Conservation (phyloP, 106 monocot genomes). For the Dioscorea dumetorum region DNA sequence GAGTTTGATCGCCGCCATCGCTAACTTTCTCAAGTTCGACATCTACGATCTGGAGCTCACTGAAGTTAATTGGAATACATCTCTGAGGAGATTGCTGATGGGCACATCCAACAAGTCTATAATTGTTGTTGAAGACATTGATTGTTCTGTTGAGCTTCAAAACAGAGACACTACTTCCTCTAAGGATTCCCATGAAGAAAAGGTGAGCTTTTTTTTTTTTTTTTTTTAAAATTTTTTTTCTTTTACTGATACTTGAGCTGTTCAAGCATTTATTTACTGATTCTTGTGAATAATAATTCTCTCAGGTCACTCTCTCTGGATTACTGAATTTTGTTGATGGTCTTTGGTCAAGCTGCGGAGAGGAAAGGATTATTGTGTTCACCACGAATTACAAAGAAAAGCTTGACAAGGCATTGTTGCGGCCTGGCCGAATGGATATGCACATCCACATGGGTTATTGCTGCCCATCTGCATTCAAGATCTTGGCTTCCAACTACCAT, state of each 20-base stretch:
- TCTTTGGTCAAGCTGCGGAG: slow-evolving; percentile 26
- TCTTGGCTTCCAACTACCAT: slow-evolving; percentile 18
- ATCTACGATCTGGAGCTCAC: slow-evolving; percentile 11
- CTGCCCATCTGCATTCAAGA: slow-evolving; percentile 5
- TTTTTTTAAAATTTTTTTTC: too few species aligned
- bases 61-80: background rate
- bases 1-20: slow-evolving; percentile 7
- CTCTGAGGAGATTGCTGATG: background rate
- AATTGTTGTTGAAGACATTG: slow-evolving; percentile 6
- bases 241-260: background rate
- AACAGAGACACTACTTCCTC: background rate
- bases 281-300: background rate
- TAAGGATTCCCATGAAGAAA: background rate
- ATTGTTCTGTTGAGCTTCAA: background rate
- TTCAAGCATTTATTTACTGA: background rate
- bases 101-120: background rate
- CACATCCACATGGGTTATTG: slow-evolving; percentile 33
- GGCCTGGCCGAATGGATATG: slow-evolving; percentile 35
- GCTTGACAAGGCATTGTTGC: slow-evolving; percentile 30
- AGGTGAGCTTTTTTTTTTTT: background rate
- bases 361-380: slow-evolving; percentile 30
- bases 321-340: slow-evolving; percentile 32
- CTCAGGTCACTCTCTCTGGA: slow-evolving; percentile 7
- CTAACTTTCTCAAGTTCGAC: slow-evolving; percentile 7
- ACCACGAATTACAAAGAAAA: slow-evolving; percentile 31